Evolutionary conservation across 75 land plant species (phyloP), one percentile per base, ranked within the genome.

Genomic region (Pinus taeda): DNA sequence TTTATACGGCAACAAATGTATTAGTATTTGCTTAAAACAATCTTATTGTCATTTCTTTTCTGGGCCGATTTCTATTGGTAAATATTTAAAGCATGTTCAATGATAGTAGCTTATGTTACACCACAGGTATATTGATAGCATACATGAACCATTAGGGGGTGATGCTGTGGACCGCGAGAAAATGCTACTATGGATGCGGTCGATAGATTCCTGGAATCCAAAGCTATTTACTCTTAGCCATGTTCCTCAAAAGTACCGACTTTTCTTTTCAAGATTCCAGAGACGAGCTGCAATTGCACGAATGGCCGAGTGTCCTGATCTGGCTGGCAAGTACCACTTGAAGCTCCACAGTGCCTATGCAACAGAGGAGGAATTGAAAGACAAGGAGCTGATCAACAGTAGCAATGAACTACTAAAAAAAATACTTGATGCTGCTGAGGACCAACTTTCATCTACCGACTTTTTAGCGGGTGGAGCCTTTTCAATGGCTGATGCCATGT

Each of bases 251-350:
- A 90, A 92, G 72, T 77, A 89, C 62, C 86, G 95, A 0, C 61
- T 74, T 13, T 85, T 72, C 64, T 90, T 91, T 55, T 85, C 93
- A 53, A 88, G 83, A 65, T 96, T 96, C 81, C 66, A 84, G 79
- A 85, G 98, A 75, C 82, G 90, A 59, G 94, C 94, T 29, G 74
- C 87, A 33, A 94, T 96, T 67, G 88, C 98, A n/a, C 79, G 97
- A 74, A 96, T 96, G 98, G 94, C 97, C 2, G 89, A 94, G 71
- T 78, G 81, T 42, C 93, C 94, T 22, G 89, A 90, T 74, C 85
- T 94, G 8, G 97, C 97, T 3, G 83, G 85, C 55, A 82, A 81
- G 13, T 94, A 94, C 83, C 98, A 90, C 65, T 75, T 29, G 17
- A 96, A 90, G 80, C 90, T 96, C 53, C 84, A 77, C 45, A 88